phyloP scores from a whole-genome alignment of 768 basidiomycete species.

The Calvatia gigantea region DNA sequence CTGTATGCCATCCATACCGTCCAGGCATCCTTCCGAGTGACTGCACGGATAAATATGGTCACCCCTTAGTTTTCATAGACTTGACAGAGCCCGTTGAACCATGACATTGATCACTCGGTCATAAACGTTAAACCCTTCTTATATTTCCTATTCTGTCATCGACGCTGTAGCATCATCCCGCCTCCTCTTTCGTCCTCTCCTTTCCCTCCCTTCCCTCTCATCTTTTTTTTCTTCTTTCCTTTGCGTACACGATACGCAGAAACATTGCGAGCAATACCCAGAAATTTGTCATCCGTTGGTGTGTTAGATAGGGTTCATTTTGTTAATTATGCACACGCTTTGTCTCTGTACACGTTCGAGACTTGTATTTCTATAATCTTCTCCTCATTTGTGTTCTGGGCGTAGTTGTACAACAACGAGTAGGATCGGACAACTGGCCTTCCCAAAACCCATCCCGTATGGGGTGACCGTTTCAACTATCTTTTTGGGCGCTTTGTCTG shows the following conservation, averaged over 20 bases:
- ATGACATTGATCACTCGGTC: not conserved
- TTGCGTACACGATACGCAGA: conserved; percentile 9
- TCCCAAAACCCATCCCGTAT: too few relatives aligned
- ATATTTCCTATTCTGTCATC: not conserved
- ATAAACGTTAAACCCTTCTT: too few relatives aligned
- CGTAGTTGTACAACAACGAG: not conserved
- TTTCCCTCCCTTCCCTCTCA: conserved; percentile 12
- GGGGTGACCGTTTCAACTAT: too few relatives aligned
- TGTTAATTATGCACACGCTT: conserved; percentile 2
- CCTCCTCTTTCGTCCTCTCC: not conserved
- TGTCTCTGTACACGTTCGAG: conserved; percentile 21
- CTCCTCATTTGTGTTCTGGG: conserved; percentile 1
- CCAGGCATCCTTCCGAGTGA: not conserved
- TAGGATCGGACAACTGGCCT: too few relatives aligned
- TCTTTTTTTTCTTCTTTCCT: conserved; percentile 2
- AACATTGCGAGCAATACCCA: not conserved
- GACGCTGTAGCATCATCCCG: not conserved
- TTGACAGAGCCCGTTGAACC: not conserved
- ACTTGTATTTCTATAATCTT: conserved; percentile 11
- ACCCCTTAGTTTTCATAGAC: not conserved
- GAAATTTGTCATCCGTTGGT: not conserved
- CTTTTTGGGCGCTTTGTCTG: too few relatives aligned
- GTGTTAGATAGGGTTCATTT: not conserved
- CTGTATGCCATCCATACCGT: not conserved
- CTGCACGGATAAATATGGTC: not conserved